Base-by-base conservation (phyloP, 768 basidiomycete genomes). In the Boletus coccyginus region DNA sequence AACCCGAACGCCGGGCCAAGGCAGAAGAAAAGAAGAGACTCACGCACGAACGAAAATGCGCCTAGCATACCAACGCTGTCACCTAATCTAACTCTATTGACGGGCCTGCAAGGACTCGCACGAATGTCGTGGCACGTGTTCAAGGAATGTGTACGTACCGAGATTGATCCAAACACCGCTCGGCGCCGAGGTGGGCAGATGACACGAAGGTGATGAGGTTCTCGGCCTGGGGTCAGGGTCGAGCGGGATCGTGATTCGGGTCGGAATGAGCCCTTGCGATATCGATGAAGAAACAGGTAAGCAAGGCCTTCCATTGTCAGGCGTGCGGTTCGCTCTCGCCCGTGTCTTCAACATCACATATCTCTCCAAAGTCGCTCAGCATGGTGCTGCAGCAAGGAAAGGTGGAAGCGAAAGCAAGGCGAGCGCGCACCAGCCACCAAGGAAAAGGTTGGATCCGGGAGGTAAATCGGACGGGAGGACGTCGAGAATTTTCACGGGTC, bases 271-370 rank as follows among this genome's bases (percentile, higher is more conserved):
- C 64, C 81, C 58, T 62, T n/a, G 92, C 94, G 5, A 94, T 97
- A 67, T 99, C 95, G 48, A 98, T 87, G 77, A 98, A 98, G 80
- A 98, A 98, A 68, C 94, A 98, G 2, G 95, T 98, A 60, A 97
- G 71, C 9, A 98, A 81, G 0, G 90, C 90, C 60, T 96, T 85
- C 93, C 93, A 98, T 62, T 83, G 71, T 13, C 88, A 92, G 3
- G 81, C 75, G 49, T 93, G 90, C 5, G 87, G 84, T 58, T 88
- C 86, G 32, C 77, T 73, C 12, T 79, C 76, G 36, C 79, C 73
- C 40, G 75, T 73, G 11, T 81, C 77, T 24, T 75, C 73, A 2
- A 64, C 61, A 0, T 90, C 91, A 66, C 96, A 98, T 17, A 96
- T 86, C 63, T 95, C 94, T 65, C 94, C 91, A 65, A 96, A 97